Evolutionary conservation across 225 moss, liverwort and hornwort species (phyloP).

Genomic region (Sphagnum tenellum): DNA sequence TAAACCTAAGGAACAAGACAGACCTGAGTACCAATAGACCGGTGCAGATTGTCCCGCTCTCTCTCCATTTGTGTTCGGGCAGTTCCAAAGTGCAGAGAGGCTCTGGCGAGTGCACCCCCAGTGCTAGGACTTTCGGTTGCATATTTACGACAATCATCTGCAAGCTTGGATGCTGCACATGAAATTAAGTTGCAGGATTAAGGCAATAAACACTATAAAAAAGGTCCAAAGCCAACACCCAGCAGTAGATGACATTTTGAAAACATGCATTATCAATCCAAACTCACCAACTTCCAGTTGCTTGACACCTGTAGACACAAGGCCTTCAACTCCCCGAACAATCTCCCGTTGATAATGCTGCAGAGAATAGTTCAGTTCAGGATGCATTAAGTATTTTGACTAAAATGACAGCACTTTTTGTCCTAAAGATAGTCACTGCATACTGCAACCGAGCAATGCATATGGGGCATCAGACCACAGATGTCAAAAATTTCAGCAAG

Average conservation of each 20-base stretch:
- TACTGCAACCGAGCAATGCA: too few species aligned
- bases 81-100: slow-evolving; percentile 63
- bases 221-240: too few species aligned
- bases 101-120: slow-evolving; percentile 74
- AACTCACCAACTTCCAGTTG: slow-evolving; percentile 76
- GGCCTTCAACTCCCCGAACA: slow-evolving; percentile 86
- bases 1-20: not conserved
- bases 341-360: slow-evolving; percentile 97
- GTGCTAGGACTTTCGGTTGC: slow-evolving; percentile 77
- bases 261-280: too few species aligned
- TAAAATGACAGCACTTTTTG: too few species aligned
- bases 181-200: too few species aligned
- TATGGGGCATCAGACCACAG: too few species aligned
- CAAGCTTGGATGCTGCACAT: slow-evolving; percentile 59
- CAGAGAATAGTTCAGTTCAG: not conserved
- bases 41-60: slow-evolving; percentile 75
- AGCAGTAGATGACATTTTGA: too few species aligned
- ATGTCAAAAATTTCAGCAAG: too few species aligned
- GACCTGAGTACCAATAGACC: slow-evolving; percentile 80
- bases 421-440: too few species aligned
- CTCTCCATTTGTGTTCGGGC: slow-evolving; percentile 69
- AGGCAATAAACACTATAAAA: too few species aligned
- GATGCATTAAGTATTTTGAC: too few species aligned
- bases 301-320: slow-evolving; percentile 67
- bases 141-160: slow-evolving; percentile 90